Evolutionary conservation across 805 yeast species (phyloP).

Genomic region (Starmerella tilneyi): DNA sequence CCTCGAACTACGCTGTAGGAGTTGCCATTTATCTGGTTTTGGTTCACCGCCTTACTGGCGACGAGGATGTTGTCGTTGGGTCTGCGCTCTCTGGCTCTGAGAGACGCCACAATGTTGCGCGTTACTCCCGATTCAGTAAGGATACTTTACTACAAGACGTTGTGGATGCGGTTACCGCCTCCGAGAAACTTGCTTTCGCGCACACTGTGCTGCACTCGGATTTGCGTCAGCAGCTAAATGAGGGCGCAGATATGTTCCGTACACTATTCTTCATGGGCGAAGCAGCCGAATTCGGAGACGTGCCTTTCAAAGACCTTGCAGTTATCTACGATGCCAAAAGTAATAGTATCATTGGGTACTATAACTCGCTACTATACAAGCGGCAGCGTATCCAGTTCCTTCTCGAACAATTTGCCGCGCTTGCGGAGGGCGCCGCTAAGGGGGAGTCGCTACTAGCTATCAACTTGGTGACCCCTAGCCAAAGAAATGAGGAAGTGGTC

Average conservation of each 20-base stretch:
- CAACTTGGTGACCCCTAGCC: constrained; percentile 59
- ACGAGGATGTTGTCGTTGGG: constrained; percentile 86
- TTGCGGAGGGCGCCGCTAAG: constrained; percentile 26
- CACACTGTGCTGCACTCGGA: constrained; percentile 44
- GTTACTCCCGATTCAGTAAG: constrained; percentile 42
- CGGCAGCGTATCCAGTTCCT: constrained; percentile 57
- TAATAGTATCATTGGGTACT: constrained; percentile 36
- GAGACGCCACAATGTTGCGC: constrained; percentile 36
- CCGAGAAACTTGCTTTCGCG: constrained; percentile 28
- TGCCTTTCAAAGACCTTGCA: constrained; percentile 23
- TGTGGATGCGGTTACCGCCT: constrained; percentile 37
- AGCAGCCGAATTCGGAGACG: constrained; percentile 20
- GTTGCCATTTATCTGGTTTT: constrained; percentile 61
- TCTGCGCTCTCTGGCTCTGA: constrained; percentile 39
- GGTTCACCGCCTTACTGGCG: constrained; percentile 76
- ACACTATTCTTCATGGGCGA: constrained; percentile 13
- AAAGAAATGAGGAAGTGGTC: constrained; percentile 38
- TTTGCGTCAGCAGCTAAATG: constrained; percentile 41
- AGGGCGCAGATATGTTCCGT: constrained; percentile 16
- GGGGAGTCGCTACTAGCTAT: constrained; percentile 46
- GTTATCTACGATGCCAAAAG: constrained; percentile 51
- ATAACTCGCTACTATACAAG: constrained; percentile 67
- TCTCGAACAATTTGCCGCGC: constrained; percentile 56
- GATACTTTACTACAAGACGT: constrained; percentile 42
- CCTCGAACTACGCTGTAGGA: constrained; percentile 41